Base-by-base conservation (phyloP, 805 yeast genomes). In the Groenewaldozyma tartarivorans region DNA sequence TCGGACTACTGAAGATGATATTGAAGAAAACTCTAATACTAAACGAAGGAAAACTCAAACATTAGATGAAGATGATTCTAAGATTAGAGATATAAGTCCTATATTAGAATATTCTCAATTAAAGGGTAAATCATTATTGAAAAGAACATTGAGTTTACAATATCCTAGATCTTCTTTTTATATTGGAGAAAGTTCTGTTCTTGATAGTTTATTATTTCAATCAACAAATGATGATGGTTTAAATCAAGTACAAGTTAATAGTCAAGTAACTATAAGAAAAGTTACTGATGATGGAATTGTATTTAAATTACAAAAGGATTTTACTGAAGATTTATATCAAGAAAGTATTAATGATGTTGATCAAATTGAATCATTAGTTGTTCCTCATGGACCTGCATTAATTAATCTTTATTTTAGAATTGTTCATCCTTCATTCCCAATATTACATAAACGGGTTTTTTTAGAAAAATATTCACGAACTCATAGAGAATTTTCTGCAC, bases 381-480 rank as follows among this genome's bases (percentile, higher is more conserved):
- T 90, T n/a, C 97, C 98, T 0, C 87, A 86, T 60, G 97, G 97
- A 1, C 82, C 79, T 47, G 74, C 79, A 1, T 54, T 64, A 9
- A 58, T 65, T 20, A 86, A 84, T 49, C 69, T 86, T 11, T 87
- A 86, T 54, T 87, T 87, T 61, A 73, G 87, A 47, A 74, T 83
- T 15, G 78, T 88, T 26, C 97, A 90, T 54, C 96, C 96, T 0
- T 78, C 85, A 2, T 85, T 85, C 60, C 98, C 97, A 0, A 79
- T 90, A 7, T 62, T 90, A 39, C 96, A 92, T 60, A 90, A 87
- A 54, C 77, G 81, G 52, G 96, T 90, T 4, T 92, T 90, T 52
- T 56, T 90, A 46, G 97, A 90, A 53, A 90, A 90, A 57, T 90
- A 88, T 57, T 67, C 88, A 1, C 67, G 97, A 42, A 86, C 96